phyloP scores from a whole-genome alignment of 257 asterid species.

The Mentha longifolia region DNA sequence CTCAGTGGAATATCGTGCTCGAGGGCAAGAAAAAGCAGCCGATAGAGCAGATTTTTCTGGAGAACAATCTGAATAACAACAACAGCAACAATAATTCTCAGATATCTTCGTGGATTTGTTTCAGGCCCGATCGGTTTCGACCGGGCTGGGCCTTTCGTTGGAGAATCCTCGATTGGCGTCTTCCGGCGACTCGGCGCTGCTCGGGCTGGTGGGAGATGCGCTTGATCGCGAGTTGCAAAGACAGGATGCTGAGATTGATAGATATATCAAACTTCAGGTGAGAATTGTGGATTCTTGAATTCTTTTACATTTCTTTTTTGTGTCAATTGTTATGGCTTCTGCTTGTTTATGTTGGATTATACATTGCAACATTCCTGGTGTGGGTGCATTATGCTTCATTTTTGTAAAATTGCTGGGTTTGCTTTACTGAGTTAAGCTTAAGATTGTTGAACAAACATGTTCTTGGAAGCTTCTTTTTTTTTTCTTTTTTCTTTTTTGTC shows the following conservation, averaged over 20 bases:
- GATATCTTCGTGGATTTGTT: slow-evolving; percentile 78
- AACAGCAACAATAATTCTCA: slow-evolving; percentile 68
- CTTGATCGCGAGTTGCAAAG: slow-evolving; percentile 80
- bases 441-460: neutral
- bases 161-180: slow-evolving; percentile 75
- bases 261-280: slow-evolving; percentile 91
- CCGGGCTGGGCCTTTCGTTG: slow-evolving; percentile 92
- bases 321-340: slow-evolving; percentile 1
- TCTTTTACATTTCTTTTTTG: neutral
- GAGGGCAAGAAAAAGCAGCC: slow-evolving; percentile 75
- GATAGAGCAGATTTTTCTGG: slow-evolving; percentile 77
- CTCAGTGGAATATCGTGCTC: slow-evolving; percentile 76
- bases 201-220: slow-evolving; percentile 73
- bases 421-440: neutral
- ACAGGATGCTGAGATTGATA: slow-evolving; percentile 86
- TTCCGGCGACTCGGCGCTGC: slow-evolving; percentile 73
- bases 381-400: slow-evolving; percentile 13
- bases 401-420: neutral
- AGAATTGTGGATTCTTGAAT: slow-evolving; percentile 6
- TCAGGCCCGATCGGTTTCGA: slow-evolving; percentile 89
- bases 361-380: neutral
- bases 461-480: neutral
- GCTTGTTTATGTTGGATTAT: slow-evolving; percentile 1
- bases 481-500: too few species aligned
- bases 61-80: slow-evolving; percentile 48